Base-by-base conservation (phyloP, 306 rosid species). In the Sindora glabra region DNA sequence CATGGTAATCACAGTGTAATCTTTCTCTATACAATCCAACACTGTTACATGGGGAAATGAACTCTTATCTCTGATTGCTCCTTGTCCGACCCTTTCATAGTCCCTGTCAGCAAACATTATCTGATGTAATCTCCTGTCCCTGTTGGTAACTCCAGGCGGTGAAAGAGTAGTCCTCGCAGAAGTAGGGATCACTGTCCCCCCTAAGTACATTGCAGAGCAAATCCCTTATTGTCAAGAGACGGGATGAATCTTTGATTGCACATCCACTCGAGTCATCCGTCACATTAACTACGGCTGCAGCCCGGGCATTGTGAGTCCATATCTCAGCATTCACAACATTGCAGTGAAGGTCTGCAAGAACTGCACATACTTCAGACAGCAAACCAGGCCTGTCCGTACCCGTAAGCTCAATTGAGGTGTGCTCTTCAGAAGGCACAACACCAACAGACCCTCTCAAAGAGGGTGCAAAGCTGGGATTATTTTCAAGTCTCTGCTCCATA, bases 371-470 rank as follows among this genome's bases (percentile, higher is more conserved):
- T 82, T 89, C 99, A 19, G 99, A 92, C 62, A 92, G 81, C 64
- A 92, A 81, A 26, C 99, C 99, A 10, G 99, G 95, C 52, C 97
- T 75, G 79, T 92, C 99, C 0, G 82, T 89, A 40, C 99, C 99
- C 2, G 89, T 80, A 25, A 92, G 99, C 66, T 92, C 99, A 52
- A 92, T 76, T 21, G 86, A 83, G 33, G 99, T 92, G 76, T 92
- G 89, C 67, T 86, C 99, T 77, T 89, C 95, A 1, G 87, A 83
- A 45, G 86, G 96, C 64, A 84, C 85, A 13, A 92, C 86, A 18
- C 97, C 99, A 18, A 92, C 95, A 12, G 89, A 78, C 33, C 81
- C 94, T 80, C 88, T 83, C 63, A 77, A n/a, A 3, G 96, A 83
- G 14, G 95, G 84, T 42, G 74, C 85, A 63, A 75, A 82, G 56